phyloP scores from a whole-genome alignment of 2,329 filamentous ascomycete species.

The Microdochium trichocladiopsis region DNA sequence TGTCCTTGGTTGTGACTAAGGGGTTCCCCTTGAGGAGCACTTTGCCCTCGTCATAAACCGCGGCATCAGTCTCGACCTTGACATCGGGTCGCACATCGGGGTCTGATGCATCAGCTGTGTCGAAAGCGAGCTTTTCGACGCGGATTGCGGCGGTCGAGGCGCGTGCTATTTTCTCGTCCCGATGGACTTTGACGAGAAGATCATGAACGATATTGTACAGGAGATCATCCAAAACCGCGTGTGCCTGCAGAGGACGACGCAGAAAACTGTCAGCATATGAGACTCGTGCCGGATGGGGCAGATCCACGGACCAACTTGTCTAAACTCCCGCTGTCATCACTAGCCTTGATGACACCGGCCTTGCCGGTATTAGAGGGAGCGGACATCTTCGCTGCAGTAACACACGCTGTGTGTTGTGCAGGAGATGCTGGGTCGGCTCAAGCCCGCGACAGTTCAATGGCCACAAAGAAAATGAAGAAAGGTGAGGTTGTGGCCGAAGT shows the following conservation, averaged over 20 bases:
- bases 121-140: conserved; percentile 54
- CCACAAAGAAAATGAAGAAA: no score
- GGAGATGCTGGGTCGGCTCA: background rate
- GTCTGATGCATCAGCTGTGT: conserved; percentile 44
- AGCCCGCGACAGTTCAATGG: background rate
- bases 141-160: conserved; percentile 57
- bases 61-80: conserved; percentile 58
- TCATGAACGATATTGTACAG: conserved; percentile 73
- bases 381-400: conserved; percentile 9
- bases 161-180: conserved; percentile 70
- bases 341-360: conserved; percentile 49
- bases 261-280: background rate
- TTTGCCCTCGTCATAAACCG: conserved; percentile 62
- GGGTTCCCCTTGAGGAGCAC: conserved; percentile 66
- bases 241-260: conserved; percentile 34
- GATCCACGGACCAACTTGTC: conserved; percentile 50
- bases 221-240: conserved; percentile 65
- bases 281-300: conserved; percentile 9
- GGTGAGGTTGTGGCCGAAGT: no score
- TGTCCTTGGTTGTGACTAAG: conserved; percentile 62
- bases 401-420: background rate
- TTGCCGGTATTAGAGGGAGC: conserved; percentile 33
- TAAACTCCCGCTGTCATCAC: conserved; percentile 43
- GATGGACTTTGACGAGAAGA: conserved; percentile 66
- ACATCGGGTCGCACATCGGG: conserved; percentile 48